A percentile compares a stretch with the other conserved stretches of the same genome.
Evolutionary conservation across 2,329 filamentous ascomycete species (phyloP).

Genomic region (Aspergillus fructus): DNA sequence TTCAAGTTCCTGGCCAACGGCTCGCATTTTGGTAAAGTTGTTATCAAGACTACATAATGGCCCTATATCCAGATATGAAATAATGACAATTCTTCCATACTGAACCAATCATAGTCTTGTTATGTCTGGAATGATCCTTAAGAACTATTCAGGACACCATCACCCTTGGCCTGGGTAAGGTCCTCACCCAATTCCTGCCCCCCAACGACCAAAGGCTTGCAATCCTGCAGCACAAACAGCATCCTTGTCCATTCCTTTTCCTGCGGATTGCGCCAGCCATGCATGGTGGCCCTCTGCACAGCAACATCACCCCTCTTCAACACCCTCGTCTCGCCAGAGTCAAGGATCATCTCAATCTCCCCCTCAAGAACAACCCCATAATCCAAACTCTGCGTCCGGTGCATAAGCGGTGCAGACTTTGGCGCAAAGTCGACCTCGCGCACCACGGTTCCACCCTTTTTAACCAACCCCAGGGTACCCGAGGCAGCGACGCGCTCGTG

Average conservation of each 20-base stretch:
- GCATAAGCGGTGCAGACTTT: slow-evolving; percentile 46
- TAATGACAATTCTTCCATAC: no score
- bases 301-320: slow-evolving; percentile 55
- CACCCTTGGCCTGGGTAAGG: slow-evolving; percentile 12
- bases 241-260: slow-evolving; percentile 50
- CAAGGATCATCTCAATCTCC: slow-evolving; percentile 52
- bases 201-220: slow-evolving; percentile 21
- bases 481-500: slow-evolving; percentile 29
- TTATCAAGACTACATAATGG: slow-evolving; percentile 44
- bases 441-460: slow-evolving; percentile 43
- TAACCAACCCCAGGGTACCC: slow-evolving; percentile 37
- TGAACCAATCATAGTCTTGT: no score
- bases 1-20: slow-evolving; percentile 54
- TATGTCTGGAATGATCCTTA: background rate
- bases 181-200: slow-evolving; percentile 28
- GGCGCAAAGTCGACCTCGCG: slow-evolving; percentile 53
- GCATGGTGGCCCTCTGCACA: slow-evolving; percentile 57
- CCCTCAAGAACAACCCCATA: slow-evolving; percentile 58
- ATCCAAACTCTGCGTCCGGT: slow-evolving; percentile 56
- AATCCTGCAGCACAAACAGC: slow-evolving; percentile 37
- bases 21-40: slow-evolving; percentile 57
- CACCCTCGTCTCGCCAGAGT: slow-evolving; percentile 49
- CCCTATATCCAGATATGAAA: no score
- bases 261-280: slow-evolving; percentile 54
- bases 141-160: slow-evolving; percentile 2